Base-by-base conservation (phyloP, 2,329 filamentous ascomycete genomes). In the Zymoseptoria crescenta region DNA sequence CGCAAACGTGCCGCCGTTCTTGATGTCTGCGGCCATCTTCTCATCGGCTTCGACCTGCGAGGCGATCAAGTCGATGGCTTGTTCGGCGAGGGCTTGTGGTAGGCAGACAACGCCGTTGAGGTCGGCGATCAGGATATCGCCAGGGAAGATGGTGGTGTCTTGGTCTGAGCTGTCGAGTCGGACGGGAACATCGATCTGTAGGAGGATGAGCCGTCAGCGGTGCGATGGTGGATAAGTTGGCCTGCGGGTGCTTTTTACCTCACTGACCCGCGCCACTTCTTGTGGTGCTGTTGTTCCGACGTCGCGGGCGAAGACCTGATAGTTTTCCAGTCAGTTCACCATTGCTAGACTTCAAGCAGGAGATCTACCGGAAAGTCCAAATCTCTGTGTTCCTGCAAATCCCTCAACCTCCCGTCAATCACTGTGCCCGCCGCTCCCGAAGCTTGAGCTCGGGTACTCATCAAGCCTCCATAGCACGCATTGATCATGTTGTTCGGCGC, bases 391-490 rank as follows among this genome's bases (percentile, higher is more conserved):
- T 83, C 80, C 62, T 80, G 74, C 27, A 83, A 68, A 64, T 83
- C 80, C 8, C 80, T 75, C 57, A 82, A 74, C 3, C 79, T 73
- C 3, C 81, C 81, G 65, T 83, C 80, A 30, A 83, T 76, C 10
- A 83, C 72, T 3, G 77, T 76, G 0, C 80, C 81, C 1, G 72
- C 77, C 1, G 79, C 80, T 4, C 76, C 75, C 49, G 73, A 71
- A 5, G 70, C 69, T 62, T 74, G 72, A 2, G 80, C 80, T 20
- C 80, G 73, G 2, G 75, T 75, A 24, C 76, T 77, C 81, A 82
- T 83, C 24, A 83, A 70, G 0, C 80, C 80, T 30, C 81, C 81
- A 63, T 81, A 83, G 50, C 80, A 76, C 51, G 80, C 80, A 62
- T 82, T 82, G 52, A 79, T 74, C 20, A 72, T 75, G 48, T 68